phyloP scores from a whole-genome alignment of 2,329 filamentous ascomycete genomes.

The Claviceps arundinis region DNA sequence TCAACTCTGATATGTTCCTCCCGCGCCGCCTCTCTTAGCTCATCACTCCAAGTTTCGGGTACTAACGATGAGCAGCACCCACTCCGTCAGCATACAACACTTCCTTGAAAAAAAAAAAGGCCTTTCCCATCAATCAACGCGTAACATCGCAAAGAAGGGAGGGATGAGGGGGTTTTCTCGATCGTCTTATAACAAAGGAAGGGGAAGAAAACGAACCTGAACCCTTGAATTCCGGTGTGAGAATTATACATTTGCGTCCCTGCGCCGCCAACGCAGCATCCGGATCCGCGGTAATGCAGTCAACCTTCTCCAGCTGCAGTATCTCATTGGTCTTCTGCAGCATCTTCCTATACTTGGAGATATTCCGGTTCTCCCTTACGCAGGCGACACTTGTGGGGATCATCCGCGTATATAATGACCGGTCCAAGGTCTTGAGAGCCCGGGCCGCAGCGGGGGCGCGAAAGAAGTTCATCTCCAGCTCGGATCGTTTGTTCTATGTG shows the following conservation, averaged over 20 bases:
- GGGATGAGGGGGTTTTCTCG: background rate
- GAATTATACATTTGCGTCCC: conserved; percentile 48
- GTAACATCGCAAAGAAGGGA: background rate
- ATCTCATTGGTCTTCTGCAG: conserved; percentile 55
- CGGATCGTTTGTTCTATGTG: conserved; percentile 9
- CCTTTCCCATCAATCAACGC: no score
- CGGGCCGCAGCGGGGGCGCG: conserved; percentile 64
- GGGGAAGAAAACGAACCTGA: conserved; percentile 27
- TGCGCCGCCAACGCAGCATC: conserved; percentile 35
- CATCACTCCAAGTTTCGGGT: conserved; percentile 62
- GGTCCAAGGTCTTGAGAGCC: conserved; percentile 68
- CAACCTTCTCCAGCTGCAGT: conserved; percentile 49
- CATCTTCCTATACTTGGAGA: conserved; percentile 55
- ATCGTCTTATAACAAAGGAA: background rate
- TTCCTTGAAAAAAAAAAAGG: background rate
- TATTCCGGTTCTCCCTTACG: conserved; percentile 60
- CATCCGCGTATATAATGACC: conserved; percentile 66
- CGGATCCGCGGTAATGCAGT: conserved; percentile 50
- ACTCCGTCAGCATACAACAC: background rate
- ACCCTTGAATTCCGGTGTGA: conserved; percentile 42
- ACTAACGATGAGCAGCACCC: conserved; percentile 12
- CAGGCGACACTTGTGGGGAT: conserved; percentile 67
- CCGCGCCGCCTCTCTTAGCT: conserved; percentile 54
- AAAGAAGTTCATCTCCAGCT: conserved; percentile 45
- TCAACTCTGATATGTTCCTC: conserved; percentile 56